phyloP scores from a whole-genome alignment of 306 rosid species.

The Dryas alaskensis region DNA sequence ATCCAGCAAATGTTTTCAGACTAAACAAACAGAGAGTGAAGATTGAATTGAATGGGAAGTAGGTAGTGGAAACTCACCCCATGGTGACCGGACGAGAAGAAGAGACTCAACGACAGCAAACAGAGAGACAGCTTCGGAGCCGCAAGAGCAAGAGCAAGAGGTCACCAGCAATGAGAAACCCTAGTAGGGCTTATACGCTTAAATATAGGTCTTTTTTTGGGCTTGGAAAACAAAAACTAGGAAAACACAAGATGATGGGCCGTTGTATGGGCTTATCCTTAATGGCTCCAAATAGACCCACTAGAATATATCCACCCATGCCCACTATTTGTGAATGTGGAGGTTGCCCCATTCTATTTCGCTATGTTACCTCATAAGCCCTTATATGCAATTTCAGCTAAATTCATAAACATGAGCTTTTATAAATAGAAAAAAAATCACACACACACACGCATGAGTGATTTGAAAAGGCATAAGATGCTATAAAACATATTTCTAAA shows the following conservation, averaged over 20 bases:
- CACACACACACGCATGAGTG: no score
- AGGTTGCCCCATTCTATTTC: no score
- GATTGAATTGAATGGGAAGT: neutral
- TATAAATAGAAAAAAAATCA: no score
- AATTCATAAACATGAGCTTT: no score
- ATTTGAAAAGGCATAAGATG: no score
- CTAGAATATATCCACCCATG: neutral
- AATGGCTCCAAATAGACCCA: neutral
- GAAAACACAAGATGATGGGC: neutral
- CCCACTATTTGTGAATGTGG: no score
- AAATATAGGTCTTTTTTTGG: neutral
- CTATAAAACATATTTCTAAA: no score
- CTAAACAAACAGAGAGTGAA: constrained; percentile 4
- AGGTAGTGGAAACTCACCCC: constrained; percentile 41
- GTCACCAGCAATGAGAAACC: constrained; percentile 16
- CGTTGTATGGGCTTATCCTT: no score
- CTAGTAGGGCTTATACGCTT: neutral
- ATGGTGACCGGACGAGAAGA: constrained; percentile 30
- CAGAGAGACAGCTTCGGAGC: constrained; percentile 10
- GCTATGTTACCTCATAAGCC: no score
- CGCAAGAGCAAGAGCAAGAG: neutral
- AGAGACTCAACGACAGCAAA: neutral
- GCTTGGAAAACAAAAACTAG: neutral
- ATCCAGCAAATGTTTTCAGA: neutral
- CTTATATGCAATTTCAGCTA: no score